Evolutionary conservation across 148 eudicot species (phyloP).

Genomic region (Oxyria digyna): DNA sequence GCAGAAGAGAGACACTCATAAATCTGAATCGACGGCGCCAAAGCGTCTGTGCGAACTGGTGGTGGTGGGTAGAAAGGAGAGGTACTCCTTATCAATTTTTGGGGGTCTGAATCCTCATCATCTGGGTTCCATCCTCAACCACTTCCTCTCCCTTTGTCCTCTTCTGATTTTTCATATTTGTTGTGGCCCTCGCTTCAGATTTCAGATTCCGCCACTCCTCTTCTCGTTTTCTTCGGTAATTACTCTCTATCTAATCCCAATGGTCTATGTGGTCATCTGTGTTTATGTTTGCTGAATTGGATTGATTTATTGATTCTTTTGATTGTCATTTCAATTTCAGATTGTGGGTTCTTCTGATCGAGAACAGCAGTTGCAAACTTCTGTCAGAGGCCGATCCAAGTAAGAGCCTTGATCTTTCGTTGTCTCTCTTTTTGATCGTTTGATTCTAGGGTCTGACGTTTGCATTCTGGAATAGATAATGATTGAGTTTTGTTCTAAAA

Average conservation of each 20-base stretch:
- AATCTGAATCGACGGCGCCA: slow-evolving; percentile 10
- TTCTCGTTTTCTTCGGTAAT: neutral
- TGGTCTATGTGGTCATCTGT: neutral
- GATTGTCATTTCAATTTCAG: neutral
- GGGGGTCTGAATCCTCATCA: slow-evolving; percentile 14
- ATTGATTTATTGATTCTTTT: neutral
- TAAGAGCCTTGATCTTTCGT: neutral
- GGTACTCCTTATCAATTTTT: neutral
- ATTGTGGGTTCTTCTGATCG: neutral
- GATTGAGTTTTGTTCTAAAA: neutral
- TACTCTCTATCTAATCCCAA: neutral
- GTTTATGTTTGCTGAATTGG: neutral
- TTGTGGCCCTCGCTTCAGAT: neutral
- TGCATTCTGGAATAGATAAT: neutral
- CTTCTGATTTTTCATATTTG: neutral
- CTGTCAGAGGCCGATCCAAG: neutral
- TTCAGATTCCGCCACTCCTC: neutral
- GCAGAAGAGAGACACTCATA: neutral
- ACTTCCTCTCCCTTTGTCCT: slow-evolving; percentile 18
- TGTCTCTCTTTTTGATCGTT: neutral
- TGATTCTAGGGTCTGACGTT: neutral
- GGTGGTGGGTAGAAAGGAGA: slow-evolving; percentile 12
- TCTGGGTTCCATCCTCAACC: slow-evolving; percentile 18
- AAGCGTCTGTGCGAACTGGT: slow-evolving; percentile 1
- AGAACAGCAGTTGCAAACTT: neutral